Evolutionary conservation across 371 early-diverging fungal genomes (phyloP), one percentile per base, ranked within the genome.

Genomic region (Lichtheimia ornata): DNA sequence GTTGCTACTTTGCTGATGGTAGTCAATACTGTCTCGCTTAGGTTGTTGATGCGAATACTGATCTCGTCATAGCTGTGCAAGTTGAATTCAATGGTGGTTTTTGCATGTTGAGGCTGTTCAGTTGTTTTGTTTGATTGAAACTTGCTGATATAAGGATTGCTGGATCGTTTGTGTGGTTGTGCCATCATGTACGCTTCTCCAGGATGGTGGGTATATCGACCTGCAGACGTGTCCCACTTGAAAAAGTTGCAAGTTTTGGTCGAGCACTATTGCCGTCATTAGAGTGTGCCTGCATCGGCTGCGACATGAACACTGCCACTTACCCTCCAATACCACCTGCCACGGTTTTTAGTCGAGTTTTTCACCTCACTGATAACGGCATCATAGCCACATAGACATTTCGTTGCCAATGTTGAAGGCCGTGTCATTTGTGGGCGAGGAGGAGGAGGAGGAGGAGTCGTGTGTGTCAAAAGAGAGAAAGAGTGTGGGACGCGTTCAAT

Each of bases 241-340:
- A 74, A 78, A 43, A 55, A 73, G 0, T 45, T 50, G 47, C 79
- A 78, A 12, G 51, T 14, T 6, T 56, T 50, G n/a, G 69, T 65
- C 44, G 73, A 47, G 28, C 79, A 78, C 79, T 77, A 54, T 15
- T 28, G 4, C 28, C 4, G 28, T 28, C 28, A 28, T 5, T 28
- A 5, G 28, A 28, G 28, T 28, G 28, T 28, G 7, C 28, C 28
- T 4, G 28, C 6, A 28, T 28, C 7, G 28, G 7, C 28, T 4
- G 42, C 0, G 18, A 14, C 9, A n/a, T 54, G 4, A 17, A 27
- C 51, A 44, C 2, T 18, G 20, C 5, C 13, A 4, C 56, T 47
- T 66, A 74, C 77, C 41, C 50, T 65, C 66, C 65, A 73, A 18
- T 69, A 78, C 75, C 75, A 78, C 15, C 71, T 58, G 3, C 79